phyloP scores from a whole-genome alignment of 768 basidiomycete genomes.

The Panaeolus cyanescens region DNA sequence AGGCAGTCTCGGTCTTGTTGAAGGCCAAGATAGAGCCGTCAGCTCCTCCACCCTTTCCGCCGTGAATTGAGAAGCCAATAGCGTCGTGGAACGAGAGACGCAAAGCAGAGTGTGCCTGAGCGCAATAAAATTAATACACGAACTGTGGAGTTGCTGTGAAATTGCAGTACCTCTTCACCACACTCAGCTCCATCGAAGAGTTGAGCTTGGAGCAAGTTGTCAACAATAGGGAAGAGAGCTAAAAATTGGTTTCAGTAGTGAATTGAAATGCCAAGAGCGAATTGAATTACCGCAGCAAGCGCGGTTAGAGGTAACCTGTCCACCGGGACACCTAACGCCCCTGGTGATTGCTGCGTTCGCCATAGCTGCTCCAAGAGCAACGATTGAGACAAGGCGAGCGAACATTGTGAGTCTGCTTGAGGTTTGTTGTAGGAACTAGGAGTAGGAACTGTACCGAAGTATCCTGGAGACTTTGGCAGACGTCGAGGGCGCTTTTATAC shows the following conservation, averaged over 20 bases:
- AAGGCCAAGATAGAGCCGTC: constrained; percentile 56
- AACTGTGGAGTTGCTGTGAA: background rate
- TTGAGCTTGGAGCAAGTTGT: constrained; percentile 37
- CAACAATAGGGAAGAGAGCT: constrained; percentile 38
- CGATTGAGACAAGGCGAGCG: constrained; percentile 8
- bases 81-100: constrained; percentile 44
- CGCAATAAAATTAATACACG: background rate
- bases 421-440: too few species aligned
- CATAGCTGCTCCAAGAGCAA: constrained; percentile 10
- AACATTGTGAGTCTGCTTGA: too few species aligned
- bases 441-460: too few species aligned
- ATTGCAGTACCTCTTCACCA: constrained; percentile 27
- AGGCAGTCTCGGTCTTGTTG: constrained; percentile 39
- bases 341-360: constrained; percentile 16
- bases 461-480: too few species aligned
- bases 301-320: constrained; percentile 19
- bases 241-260: background rate
- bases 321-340: constrained; percentile 19
- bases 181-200: constrained; percentile 32
- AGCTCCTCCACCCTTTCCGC: constrained; percentile 40
- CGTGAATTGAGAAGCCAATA: constrained; percentile 37
- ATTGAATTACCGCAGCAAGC: constrained; percentile 16
- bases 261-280: too few species aligned
- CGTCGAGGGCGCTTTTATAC: too few species aligned
- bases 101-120: constrained; percentile 32